Conservation (phyloP, 2,329 filamentous ascomycete genomes). For the Scedosporium apiospermum region DNA sequence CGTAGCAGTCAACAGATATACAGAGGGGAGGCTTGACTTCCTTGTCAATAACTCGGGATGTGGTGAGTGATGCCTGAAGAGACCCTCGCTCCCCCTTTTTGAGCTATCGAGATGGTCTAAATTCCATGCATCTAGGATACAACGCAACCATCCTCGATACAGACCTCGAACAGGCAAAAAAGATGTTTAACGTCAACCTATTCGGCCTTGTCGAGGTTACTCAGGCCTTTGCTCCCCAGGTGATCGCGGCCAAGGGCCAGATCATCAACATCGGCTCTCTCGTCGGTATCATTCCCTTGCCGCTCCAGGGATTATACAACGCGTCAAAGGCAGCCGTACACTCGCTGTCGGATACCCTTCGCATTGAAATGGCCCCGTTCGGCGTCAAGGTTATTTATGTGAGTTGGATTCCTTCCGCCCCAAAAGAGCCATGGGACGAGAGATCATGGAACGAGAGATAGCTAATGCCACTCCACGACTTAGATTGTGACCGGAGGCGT, state of each 20-base stretch:
- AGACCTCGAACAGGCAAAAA: slow-evolving; percentile 12
- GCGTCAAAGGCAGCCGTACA: slow-evolving; percentile 32
- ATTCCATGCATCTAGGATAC: slow-evolving; percentile 7
- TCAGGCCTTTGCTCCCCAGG: slow-evolving; percentile 26
- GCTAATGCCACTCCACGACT: slow-evolving; percentile 3
- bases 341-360: slow-evolving; percentile 27
- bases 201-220: slow-evolving; percentile 27
- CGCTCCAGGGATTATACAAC: slow-evolving; percentile 30
- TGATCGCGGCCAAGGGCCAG: slow-evolving; percentile 22
- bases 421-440: background rate
- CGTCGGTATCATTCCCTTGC: slow-evolving; percentile 18
- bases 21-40: slow-evolving; percentile 28
- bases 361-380: slow-evolving; percentile 27
- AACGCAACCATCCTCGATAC: slow-evolving; percentile 14
- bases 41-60: slow-evolving; percentile 33
- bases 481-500: slow-evolving; percentile 22
- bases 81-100: background rate
- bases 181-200: slow-evolving; percentile 27
- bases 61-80: slow-evolving; percentile 11
- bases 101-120: background rate
- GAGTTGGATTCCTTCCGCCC: background rate
- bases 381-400: slow-evolving; percentile 22
- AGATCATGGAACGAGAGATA: slow-evolving; percentile 6
- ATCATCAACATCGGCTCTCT: slow-evolving; percentile 32
- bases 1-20: slow-evolving; percentile 19